Evolutionary conservation across 129 eudicot species (phyloP).

Genomic region (Helianthus tuberosus): DNA sequence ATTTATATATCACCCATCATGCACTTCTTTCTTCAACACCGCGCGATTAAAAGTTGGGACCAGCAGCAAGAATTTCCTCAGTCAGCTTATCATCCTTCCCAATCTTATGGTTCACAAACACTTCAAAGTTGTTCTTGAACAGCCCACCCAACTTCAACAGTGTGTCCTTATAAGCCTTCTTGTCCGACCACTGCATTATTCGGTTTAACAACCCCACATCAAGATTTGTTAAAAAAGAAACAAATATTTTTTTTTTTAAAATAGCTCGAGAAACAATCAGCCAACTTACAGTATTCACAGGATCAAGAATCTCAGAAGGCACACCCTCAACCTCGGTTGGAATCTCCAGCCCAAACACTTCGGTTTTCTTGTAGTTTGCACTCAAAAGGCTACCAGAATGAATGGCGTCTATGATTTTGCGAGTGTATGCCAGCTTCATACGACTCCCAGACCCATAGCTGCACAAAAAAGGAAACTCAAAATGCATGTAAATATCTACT

Average conservation of each 20-base stretch:
- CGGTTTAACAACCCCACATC: constrained; percentile 13
- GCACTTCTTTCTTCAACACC: constrained; percentile 24
- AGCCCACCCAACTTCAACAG: constrained; percentile 81
- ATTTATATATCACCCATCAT: constrained; percentile 16
- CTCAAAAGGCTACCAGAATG: constrained; percentile 85
- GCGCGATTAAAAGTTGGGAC: constrained; percentile 61
- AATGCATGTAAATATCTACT: not conserved
- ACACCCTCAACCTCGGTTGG: constrained; percentile 92
- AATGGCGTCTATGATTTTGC: constrained; percentile 94
- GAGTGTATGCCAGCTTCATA: constrained; percentile 89
- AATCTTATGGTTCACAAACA: constrained; percentile 72
- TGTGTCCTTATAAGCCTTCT: constrained; percentile 78
- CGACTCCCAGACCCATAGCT: constrained; percentile 92
- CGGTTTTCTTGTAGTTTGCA: constrained; percentile 70
- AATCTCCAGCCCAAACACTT: constrained; percentile 88
- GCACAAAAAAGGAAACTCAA: constrained; percentile 12
- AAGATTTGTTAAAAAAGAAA: not conserved
- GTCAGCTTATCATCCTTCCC: constrained; percentile 82
- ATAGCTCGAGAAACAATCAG: not conserved
- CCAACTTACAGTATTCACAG: constrained; percentile 75
- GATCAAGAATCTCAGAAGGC: constrained; percentile 91
- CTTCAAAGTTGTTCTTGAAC: constrained; percentile 86
- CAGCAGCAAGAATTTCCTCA: constrained; percentile 83
- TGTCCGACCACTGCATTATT: constrained; percentile 77
- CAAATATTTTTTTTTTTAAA: too few species aligned